Evolutionary conservation across 2,329 filamentous ascomycete genomes (phyloP).

Genomic region (Fusarium neocosmosporiellum): DNA sequence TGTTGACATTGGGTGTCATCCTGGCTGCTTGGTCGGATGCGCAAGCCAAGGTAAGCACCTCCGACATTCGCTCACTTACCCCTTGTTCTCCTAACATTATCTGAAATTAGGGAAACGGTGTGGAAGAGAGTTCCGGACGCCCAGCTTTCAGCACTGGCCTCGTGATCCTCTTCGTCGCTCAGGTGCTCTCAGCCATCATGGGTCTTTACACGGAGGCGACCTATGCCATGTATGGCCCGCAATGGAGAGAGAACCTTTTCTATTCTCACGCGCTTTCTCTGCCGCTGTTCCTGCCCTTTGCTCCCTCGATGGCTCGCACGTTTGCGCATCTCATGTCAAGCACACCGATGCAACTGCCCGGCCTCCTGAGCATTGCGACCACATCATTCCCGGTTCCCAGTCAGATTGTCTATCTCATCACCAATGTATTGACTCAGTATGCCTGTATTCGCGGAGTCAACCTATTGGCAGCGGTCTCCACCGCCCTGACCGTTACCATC

Average conservation of each 20-base stretch:
- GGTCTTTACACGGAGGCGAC: conserved; percentile 94
- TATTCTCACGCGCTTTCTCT: conserved; percentile 85
- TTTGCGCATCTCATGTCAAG: conserved; percentile 73
- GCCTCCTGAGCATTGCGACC: conserved; percentile 28
- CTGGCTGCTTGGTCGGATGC: conserved; percentile 92
- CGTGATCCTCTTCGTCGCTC: conserved; percentile 84
- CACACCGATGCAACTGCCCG: conserved; percentile 60
- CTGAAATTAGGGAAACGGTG: conserved; percentile 34
- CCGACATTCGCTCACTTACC: not conserved
- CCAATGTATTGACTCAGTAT: conserved; percentile 91
- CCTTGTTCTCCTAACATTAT: not conserved
- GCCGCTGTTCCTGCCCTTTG: conserved; percentile 79
- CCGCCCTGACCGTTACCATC: conserved; percentile 94
- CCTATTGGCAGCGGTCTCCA: conserved; percentile 86
- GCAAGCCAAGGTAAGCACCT: conserved; percentile 75
- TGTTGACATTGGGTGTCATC: conserved; percentile 88
- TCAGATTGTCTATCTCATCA: conserved; percentile 75
- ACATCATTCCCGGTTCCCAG: conserved; percentile 62
- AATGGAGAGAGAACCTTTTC: conserved; percentile 97
- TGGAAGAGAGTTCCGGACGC: conserved; percentile 30
- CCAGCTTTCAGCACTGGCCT: conserved; percentile 72
- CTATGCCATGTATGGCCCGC: conserved; percentile 85
- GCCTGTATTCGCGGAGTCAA: conserved; percentile 97
- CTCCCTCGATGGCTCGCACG: conserved; percentile 72
- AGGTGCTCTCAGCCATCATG: conserved; percentile 92